Percentiles rank a stretch among this genome's conserved stretches.
These are phyloP conservation scores for Alectoria sarmentosa DNA, from an alignment of 495 filamentous ascomycete species.

Conservation along the genomic window DNA sequence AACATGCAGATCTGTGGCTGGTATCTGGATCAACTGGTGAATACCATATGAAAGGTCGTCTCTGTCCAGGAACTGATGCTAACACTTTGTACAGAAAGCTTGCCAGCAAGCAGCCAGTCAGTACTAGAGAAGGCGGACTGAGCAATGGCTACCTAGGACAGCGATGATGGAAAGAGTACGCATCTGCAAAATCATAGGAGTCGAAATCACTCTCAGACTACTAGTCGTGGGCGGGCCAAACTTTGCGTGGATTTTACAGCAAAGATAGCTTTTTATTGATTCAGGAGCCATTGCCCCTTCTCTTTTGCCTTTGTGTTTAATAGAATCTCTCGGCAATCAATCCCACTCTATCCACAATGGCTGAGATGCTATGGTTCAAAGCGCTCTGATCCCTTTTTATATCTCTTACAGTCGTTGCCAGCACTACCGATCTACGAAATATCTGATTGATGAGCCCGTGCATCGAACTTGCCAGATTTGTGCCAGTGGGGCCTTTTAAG, in stretches of 20 bases:
- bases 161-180: slow-evolving; percentile 38
- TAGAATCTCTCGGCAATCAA: background rate
- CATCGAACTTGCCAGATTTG: background rate
- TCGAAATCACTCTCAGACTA: background rate
- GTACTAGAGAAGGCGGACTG: slow-evolving; percentile 54
- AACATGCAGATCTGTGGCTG: slow-evolving; percentile 94
- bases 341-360: background rate
- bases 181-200: slow-evolving; percentile 9
- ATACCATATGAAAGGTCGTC: slow-evolving; percentile 19
- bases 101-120: slow-evolving; percentile 85
- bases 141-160: slow-evolving; percentile 21
- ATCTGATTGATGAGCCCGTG: background rate
- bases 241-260: background rate
- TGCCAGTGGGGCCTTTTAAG: background rate
- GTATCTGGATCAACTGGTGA: slow-evolving; percentile 91
- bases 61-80: slow-evolving; percentile 16
- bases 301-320: background rate
- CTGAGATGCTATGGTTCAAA: background rate
- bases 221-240: background rate
- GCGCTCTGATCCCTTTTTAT: background rate
- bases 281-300: background rate
- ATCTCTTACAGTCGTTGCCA: background rate
- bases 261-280: background rate
- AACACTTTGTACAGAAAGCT: slow-evolving; percentile 57
- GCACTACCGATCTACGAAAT: background rate